Conservation (phyloP, 306 rosid species). For the Calophaca sinica region DNA sequence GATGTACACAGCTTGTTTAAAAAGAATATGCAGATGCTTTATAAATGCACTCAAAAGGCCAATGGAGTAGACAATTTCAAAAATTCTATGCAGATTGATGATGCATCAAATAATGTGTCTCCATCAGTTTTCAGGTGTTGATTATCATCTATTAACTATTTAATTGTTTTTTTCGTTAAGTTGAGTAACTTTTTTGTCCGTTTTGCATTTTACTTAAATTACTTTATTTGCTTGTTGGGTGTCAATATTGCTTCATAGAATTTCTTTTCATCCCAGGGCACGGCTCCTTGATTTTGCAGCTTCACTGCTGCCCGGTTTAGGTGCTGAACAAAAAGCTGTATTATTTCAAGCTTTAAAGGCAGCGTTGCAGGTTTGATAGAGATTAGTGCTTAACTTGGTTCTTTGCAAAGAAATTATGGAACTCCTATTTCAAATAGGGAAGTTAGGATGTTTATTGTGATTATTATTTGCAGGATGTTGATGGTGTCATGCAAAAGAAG, state of each 20-base stretch:
- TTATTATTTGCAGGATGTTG: constrained; percentile 72
- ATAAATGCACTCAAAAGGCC: constrained; percentile 58
- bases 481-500: constrained; percentile 92
- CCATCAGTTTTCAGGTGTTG: constrained; percentile 58
- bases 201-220: constrained; percentile 3
- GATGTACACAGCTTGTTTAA: constrained; percentile 63
- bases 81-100: constrained; percentile 59
- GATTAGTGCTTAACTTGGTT: constrained; percentile 15
- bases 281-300: constrained; percentile 72
- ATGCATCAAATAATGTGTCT: constrained; percentile 53
- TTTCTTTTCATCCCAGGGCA: constrained; percentile 70
- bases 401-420: constrained; percentile 19
- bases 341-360: constrained; percentile 72
- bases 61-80: constrained; percentile 44
- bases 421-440: constrained; percentile 5
- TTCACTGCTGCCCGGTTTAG: constrained; percentile 80
- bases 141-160: constrained; percentile 20
- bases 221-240: constrained; percentile 14
- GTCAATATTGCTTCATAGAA: constrained; percentile 22
- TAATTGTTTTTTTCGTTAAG: background rate
- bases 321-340: constrained; percentile 55
- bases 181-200: constrained; percentile 14
- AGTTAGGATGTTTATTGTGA: constrained; percentile 19
- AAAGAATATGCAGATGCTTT: constrained; percentile 62
- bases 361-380: constrained; percentile 69